Evolutionary conservation across 495 filamentous ascomycete species (phyloP), one percentile per base, ranked within the genome.

Genomic region (Chlorociboria aeruginascens): DNA sequence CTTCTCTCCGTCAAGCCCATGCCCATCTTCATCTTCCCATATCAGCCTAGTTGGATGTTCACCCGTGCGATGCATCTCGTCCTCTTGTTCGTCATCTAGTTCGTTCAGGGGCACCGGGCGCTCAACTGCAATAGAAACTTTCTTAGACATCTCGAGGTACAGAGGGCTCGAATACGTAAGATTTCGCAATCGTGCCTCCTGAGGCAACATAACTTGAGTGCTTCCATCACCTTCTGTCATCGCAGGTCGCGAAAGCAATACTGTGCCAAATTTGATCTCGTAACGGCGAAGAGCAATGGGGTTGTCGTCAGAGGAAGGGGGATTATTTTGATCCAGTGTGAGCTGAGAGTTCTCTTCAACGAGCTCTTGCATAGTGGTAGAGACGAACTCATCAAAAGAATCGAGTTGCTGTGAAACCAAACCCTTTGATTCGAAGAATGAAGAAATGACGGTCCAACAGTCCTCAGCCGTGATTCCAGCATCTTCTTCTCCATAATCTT

Each of bases 371-470:
- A 97, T 89, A 0, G 92, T 95, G 3, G 83, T 86, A 32, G 78
- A 76, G 40, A 90, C 83, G 60, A 99, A 99, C 60, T 96, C 89
- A 68, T 99, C 85, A 70, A 95, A 99, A 2, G 92, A 99, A 63
- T 97, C 89, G 49, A 97, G 76, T 68, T 99, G 92, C 63, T 97
- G 93, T 3, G 93, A 94, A 9, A 97, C 93, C 16, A 99, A 76
- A 57, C 93, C 90, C 67, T 96, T 96, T 39, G 72, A 70, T 50
- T 95, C 87, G 68, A 99, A 97, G 70, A 96, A 97, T 1, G 93
- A 82, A 28, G 83, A 85, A 61, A 99, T 95, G 58, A 97, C 93
- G 39, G 82, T 83, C 92, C 92, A 99, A 68, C 86, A 93, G 63
- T 97, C 92, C 66, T 97, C 92, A 37, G 89, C 86, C 1, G 83